phyloP scores from a whole-genome alignment of 352 stramenopile species.

The Globisporangium cystogenes region DNA sequence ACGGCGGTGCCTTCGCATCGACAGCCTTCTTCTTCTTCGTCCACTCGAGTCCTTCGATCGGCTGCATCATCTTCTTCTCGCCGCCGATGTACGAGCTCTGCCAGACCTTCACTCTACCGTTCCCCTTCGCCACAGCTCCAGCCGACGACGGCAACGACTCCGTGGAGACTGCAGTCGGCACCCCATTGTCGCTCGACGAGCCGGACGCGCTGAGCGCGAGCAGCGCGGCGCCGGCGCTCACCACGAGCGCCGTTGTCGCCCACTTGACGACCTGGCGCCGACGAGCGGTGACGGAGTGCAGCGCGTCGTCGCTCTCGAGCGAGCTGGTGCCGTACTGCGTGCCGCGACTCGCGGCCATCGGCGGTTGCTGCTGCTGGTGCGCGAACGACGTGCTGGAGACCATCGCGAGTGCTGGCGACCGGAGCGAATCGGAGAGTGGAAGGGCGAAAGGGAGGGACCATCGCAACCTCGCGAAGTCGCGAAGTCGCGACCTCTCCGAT shows the following conservation, averaged over 20 bases:
- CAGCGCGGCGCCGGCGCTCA: conserved; percentile 18
- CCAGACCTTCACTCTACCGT: conserved; percentile 43
- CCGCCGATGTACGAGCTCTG: conserved; percentile 64
- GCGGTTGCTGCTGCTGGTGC: not conserved
- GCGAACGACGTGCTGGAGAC: not conserved
- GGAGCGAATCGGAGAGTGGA: not conserved
- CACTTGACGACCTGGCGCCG: conserved; percentile 22
- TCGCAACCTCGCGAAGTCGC: no score
- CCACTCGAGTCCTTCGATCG: conserved; percentile 41
- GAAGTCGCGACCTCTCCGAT: no score
- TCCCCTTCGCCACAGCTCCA: not conserved
- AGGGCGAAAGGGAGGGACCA: no score
- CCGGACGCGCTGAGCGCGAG: conserved; percentile 13
- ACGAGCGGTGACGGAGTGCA: conserved; percentile 11
- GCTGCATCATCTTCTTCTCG: conserved; percentile 63
- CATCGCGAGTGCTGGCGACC: not conserved
- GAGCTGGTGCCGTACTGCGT: conserved; percentile 25
- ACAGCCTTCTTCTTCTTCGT: conserved; percentile 16
- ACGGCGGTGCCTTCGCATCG: no score
- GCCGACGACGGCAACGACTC: not conserved
- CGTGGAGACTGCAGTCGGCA: not conserved
- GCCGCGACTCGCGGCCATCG: not conserved
- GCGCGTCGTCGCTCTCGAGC: conserved; percentile 16
- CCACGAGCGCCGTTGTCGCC: conserved; percentile 22
- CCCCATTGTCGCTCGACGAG: conserved; percentile 2